phyloP scores from a whole-genome alignment of 1,139 yeast genomes.

The Debaryomyces fabryi region DNA sequence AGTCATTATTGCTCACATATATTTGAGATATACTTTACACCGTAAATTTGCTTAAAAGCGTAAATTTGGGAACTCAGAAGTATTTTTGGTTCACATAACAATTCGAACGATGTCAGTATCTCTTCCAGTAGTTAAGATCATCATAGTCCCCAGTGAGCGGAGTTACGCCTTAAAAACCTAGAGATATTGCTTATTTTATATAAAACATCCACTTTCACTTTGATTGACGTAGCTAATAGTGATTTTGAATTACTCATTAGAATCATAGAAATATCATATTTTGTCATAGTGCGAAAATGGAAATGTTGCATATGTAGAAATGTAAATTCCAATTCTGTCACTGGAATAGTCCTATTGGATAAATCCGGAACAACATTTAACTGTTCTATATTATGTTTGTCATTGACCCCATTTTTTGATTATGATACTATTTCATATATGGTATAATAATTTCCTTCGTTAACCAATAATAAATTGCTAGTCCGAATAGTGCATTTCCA shows the following conservation, averaged over 20 bases:
- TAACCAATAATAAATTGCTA: no score
- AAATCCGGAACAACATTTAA: no score
- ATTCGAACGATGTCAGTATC: conserved; percentile 10
- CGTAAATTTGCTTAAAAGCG: background rate
- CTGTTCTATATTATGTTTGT: no score
- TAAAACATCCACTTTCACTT: background rate
- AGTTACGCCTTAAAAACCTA: background rate
- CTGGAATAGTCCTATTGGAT: no score
- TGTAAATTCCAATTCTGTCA: no score
- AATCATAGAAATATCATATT: background rate
- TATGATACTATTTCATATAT: no score
- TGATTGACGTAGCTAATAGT: background rate
- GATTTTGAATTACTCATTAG: background rate
- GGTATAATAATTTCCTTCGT: no score
- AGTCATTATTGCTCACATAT: conserved; percentile 6
- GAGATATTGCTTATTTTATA: background rate
- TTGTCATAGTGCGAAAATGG: background rate
- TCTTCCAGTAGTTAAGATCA: conserved; percentile 7
- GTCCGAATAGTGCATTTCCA: no score
- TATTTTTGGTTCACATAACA: background rate
- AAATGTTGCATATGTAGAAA: background rate
- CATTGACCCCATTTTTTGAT: no score
- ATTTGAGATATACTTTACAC: background rate
- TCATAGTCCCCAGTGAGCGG: conserved; percentile 2
- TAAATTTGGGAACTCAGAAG: conserved; percentile 8